A percentile compares a stretch with the other conserved stretches of the same genome.
phyloP scores from a whole-genome alignment of 1,284 basidiomycete species.

The Wallemia mellicola region DNA sequence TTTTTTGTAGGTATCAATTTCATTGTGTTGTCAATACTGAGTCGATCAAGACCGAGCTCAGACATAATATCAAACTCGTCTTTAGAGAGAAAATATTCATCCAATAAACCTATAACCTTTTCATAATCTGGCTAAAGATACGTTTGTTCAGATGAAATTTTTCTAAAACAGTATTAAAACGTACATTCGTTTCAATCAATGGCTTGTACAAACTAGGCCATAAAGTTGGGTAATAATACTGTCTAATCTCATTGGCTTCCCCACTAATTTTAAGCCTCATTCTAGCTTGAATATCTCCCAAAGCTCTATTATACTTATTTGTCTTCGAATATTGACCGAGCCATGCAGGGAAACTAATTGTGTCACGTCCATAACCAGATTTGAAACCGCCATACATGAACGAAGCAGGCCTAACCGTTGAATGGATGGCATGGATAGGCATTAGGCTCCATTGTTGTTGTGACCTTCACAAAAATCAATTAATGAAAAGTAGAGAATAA shows the following conservation, averaged over 20 bases:
- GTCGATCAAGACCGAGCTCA: conserved; percentile 62
- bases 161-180: conserved; percentile 9
- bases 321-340: conserved; percentile 90
- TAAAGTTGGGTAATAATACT: conserved; percentile 63
- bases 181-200: conserved; percentile 28
- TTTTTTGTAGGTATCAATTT: conserved; percentile 57
- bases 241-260: conserved; percentile 58
- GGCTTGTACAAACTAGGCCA: conserved; percentile 51
- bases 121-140: conserved; percentile 34
- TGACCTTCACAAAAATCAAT: conserved; percentile 21
- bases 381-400: conserved; percentile 50
- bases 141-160: too few relatives aligned
- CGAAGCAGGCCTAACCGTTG: conserved; percentile 57
- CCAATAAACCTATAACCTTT: conserved; percentile 60
- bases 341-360: conserved; percentile 60
- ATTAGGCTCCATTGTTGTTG: conserved; percentile 92
- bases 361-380: conserved; percentile 22
- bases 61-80: conserved; percentile 91
- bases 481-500: not conserved
- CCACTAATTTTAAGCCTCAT: conserved; percentile 84
- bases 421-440: conserved; percentile 72
- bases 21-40: conserved; percentile 36
- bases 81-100: conserved; percentile 69
- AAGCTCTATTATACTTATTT: conserved; percentile 42
- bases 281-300: conserved; percentile 70